Evolutionary conservation across 1,284 basidiomycete genomes (phyloP).

Genomic region (Trichosporon faecale): DNA sequence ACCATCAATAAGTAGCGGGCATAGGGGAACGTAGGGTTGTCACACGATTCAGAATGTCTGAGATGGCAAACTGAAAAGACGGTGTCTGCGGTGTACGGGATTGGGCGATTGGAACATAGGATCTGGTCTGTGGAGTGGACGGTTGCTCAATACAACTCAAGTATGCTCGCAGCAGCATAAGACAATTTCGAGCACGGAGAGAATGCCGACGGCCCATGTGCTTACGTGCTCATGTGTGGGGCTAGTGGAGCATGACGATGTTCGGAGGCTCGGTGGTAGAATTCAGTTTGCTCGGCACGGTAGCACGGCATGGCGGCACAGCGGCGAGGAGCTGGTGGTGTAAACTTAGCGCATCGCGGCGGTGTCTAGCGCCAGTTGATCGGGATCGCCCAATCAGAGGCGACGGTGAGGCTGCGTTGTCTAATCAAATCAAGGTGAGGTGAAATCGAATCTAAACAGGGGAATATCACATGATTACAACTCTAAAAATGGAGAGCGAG

Average conservation of each 20-base stretch:
- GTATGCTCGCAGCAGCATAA: background rate
- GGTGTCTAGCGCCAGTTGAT: background rate
- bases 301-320: background rate
- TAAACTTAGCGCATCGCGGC: background rate
- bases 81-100: background rate
- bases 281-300: background rate
- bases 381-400: constrained; percentile 3
- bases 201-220: no score
- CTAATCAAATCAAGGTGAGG: constrained; percentile 5
- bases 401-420: background rate
- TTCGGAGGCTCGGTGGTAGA: background rate
- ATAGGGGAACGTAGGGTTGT: background rate
- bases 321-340: background rate
- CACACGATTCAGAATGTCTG: background rate
- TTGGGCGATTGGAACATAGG: background rate
- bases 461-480: background rate
- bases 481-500: background rate
- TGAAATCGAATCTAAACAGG: background rate
- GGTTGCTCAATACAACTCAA: background rate
- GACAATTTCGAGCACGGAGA: no score
- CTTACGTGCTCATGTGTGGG: background rate
- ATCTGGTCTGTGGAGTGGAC: background rate
- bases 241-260: background rate
- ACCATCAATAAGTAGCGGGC: background rate
- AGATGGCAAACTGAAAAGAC: background rate